These are phyloP conservation scores for Royoungia palumana DNA, from an alignment of 768 basidiomycete species.

Conservation along the genomic window DNA sequence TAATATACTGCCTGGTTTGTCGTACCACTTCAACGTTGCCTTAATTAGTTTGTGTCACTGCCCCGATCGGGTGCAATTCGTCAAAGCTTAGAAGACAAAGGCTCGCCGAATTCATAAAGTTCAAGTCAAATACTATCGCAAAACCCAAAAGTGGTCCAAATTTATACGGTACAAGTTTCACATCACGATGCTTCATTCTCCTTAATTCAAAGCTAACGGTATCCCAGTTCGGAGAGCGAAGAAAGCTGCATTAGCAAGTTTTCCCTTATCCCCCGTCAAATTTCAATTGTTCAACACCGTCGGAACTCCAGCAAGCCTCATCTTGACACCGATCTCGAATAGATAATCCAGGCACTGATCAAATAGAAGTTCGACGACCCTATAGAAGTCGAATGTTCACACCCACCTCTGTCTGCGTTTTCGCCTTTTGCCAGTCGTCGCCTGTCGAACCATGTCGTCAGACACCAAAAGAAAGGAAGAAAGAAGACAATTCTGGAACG, in stretches of 20 bases:
- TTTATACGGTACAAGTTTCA: background rate
- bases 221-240: background rate
- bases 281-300: conserved; percentile 37
- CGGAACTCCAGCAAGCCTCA: conserved; percentile 62
- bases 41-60: background rate
- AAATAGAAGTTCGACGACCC: background rate
- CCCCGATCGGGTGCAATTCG: background rate
- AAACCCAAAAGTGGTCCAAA: background rate
- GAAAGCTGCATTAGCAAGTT: background rate
- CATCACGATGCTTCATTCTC: background rate
- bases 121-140: background rate
- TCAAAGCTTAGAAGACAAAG: too few species aligned
- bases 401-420: conserved; percentile 77
- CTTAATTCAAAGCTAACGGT: background rate
- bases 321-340: conserved; percentile 84
- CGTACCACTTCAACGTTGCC: conserved; percentile 21
- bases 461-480: background rate
- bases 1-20: background rate
- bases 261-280: background rate
- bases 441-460: conserved; percentile 34
- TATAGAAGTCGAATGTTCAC: background rate
- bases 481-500: conserved; percentile 9
- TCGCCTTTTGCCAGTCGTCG: conserved; percentile 81
- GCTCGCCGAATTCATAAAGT: conserved; percentile 4
- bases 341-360: conserved; percentile 83